These are phyloP conservation scores for Oryza rufipogon DNA, from an alignment of 176 grass and related monocot species.

Conservation along the genomic window DNA sequence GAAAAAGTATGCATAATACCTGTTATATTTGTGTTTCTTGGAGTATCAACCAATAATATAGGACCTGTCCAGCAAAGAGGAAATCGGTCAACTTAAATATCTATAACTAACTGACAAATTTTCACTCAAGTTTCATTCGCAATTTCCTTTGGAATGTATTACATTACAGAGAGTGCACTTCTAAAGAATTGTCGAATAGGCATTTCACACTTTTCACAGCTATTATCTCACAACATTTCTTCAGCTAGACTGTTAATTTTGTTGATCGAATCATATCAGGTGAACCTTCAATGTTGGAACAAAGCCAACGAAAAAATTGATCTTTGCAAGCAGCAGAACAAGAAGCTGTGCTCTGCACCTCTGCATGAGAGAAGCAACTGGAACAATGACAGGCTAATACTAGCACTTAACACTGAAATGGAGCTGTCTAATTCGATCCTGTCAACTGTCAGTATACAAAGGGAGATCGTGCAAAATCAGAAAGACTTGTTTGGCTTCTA, in stretches of 20 bases:
- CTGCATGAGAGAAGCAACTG: not conserved
- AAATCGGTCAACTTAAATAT: slow-evolving; percentile 15
- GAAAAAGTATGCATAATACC: slow-evolving; percentile 53
- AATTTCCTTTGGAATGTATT: not conserved
- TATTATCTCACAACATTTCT: too few relatives aligned
- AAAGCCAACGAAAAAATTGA: not conserved
- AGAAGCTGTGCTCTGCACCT: not conserved
- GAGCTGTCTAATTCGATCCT: too few relatives aligned
- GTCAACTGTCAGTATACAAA: too few relatives aligned
- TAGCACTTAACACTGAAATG: too few relatives aligned
- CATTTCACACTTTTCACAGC: too few relatives aligned
- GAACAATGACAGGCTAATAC: not conserved
- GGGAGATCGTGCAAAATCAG: too few relatives aligned
- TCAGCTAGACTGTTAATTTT: not conserved
- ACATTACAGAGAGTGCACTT: not conserved
- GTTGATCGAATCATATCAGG: not conserved
- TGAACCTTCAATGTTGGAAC: not conserved
- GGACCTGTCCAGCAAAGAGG: slow-evolving; percentile 61
- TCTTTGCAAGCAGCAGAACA: not conserved
- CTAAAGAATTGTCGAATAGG: not conserved
- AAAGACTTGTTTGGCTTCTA: too few relatives aligned
- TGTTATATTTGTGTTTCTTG: slow-evolving; percentile 88
- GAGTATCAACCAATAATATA: slow-evolving; percentile 85
- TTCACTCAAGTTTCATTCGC: not conserved
- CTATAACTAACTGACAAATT: not conserved